Conservation (phyloP, 2,329 filamentous ascomycete species). For the Claviceps sp. region DNA sequence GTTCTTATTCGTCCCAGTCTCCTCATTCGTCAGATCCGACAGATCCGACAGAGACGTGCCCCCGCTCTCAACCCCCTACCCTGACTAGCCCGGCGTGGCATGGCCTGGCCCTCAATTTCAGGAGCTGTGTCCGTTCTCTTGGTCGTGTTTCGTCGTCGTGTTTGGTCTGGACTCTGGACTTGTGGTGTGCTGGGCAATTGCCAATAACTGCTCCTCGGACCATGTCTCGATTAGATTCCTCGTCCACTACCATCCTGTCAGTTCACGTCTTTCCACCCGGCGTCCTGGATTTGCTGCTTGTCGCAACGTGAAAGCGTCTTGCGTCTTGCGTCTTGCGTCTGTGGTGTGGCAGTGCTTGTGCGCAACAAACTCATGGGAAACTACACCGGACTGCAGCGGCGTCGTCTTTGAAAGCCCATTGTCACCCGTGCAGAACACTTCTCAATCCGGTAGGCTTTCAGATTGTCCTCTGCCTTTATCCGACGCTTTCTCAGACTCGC, state of each 20-base stretch:
- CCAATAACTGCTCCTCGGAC: conserved; percentile 9
- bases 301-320: conserved; percentile 1
- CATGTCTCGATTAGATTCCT: conserved; percentile 24
- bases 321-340: conserved; percentile 1
- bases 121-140: not conserved
- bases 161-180: not conserved
- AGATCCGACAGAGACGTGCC: not conserved
- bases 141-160: not conserved
- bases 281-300: conserved; percentile 1
- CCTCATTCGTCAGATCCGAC: not conserved
- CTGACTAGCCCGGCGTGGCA: not conserved
- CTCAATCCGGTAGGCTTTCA: conserved; percentile 9
- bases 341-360: conserved; percentile 3
- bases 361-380: conserved; percentile 1
- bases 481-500: not conserved
- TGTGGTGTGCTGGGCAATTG: too few species aligned
- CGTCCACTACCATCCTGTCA: not conserved
- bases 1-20: too few species aligned
- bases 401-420: not conserved
- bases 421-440: conserved; percentile 7
- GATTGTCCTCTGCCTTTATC: not conserved
- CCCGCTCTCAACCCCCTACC: conserved; percentile 4
- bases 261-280: not conserved
- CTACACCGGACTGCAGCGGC: not conserved
- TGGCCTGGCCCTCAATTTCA: conserved; percentile 1